Conservation (phyloP, 148 eudicot genomes). For the Nepenthes gracilis region DNA sequence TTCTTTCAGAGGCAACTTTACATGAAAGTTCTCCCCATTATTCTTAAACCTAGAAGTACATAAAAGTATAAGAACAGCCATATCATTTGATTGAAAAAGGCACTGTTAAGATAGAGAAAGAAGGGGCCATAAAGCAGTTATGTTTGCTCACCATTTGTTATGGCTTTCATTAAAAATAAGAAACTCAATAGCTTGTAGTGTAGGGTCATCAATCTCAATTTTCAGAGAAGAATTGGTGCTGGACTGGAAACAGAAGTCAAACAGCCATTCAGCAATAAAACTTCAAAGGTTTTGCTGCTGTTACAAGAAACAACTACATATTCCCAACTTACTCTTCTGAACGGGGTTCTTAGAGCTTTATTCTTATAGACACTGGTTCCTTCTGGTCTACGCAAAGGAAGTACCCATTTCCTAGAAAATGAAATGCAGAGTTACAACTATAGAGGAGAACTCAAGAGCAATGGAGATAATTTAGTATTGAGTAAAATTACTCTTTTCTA, state of each 20-base stretch:
- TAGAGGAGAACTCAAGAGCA: not conserved
- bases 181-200: conserved; percentile 81
- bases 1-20: conserved; percentile 44
- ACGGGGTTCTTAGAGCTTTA: conserved; percentile 76
- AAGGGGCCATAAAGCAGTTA: not conserved
- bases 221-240: conserved; percentile 48
- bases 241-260: conserved; percentile 37
- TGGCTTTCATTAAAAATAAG: conserved; percentile 71
- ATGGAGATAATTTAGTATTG: not conserved
- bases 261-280: not conserved
- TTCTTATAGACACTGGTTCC: conserved; percentile 67
- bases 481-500: conserved; percentile 39
- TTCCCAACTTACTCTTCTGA: conserved; percentile 48
- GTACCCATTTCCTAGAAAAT: conserved; percentile 59
- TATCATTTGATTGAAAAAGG: not conserved
- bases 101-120: conserved; percentile 5
- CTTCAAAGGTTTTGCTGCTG: not conserved
- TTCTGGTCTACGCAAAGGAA: conserved; percentile 65
- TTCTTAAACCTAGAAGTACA: conserved; percentile 58
- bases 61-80: not conserved
- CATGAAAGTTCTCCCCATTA: conserved; percentile 66
- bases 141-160: conserved; percentile 55
- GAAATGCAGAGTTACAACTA: not conserved
- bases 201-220: conserved; percentile 82
- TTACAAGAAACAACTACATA: not conserved